Evolutionary conservation across 345 rosid genomes (phyloP).

Genomic region (Eucalyptus coolabah): DNA sequence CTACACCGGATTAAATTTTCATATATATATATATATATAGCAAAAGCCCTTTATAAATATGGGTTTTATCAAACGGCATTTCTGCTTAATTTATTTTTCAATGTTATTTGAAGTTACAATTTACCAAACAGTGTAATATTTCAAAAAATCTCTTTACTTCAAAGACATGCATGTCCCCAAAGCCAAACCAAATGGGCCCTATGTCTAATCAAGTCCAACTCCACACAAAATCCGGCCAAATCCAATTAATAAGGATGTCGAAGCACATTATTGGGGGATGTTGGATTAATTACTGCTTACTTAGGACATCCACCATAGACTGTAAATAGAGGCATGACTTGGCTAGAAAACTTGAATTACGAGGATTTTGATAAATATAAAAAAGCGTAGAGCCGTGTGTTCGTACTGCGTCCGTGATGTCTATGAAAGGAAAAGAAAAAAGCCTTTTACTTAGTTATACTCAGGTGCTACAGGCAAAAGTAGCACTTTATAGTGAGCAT

Average conservation of each 20-base stretch:
- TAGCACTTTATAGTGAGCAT: not conserved
- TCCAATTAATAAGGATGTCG: not conserved
- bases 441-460: not conserved
- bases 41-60: too few species aligned
- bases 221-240: rapidly evolving
- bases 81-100: rapidly evolving
- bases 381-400: not conserved
- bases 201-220: not conserved
- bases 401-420: not conserved
- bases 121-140: too few species aligned
- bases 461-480: not conserved
- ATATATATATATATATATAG: too few species aligned
- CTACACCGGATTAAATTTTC: too few species aligned
- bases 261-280: not conserved
- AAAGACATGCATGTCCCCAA: too few species aligned
- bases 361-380: not conserved
- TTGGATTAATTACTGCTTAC: not conserved
- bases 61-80: too few species aligned
- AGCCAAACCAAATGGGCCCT: too few species aligned
- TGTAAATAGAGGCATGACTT: not conserved
- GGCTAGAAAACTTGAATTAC: not conserved
- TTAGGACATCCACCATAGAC: not conserved
- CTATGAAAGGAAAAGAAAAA: not conserved
- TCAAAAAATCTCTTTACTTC: too few species aligned
- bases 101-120: too few species aligned